phyloP scores from a whole-genome alignment of 805 yeast genomes.

The Cyberlindnera samutprakarnensis region DNA sequence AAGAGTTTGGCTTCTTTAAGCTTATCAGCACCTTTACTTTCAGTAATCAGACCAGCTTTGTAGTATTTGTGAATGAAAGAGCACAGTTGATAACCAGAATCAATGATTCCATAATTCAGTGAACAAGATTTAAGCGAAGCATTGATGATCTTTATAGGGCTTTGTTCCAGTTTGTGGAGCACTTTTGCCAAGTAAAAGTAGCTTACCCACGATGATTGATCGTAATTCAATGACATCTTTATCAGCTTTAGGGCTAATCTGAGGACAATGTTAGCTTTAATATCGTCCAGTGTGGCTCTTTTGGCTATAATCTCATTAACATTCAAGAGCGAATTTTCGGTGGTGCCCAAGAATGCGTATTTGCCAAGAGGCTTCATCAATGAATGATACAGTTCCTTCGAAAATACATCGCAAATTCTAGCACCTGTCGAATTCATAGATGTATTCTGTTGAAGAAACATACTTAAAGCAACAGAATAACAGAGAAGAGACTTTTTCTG shows the following conservation, averaged over 20 bases:
- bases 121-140: constrained; percentile 38
- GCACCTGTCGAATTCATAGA: constrained; percentile 30
- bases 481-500: constrained; percentile 70
- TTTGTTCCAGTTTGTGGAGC: constrained; percentile 38
- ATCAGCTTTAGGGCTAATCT: constrained; percentile 37
- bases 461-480: constrained; percentile 63
- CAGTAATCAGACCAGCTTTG: constrained; percentile 26
- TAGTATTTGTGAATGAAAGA: constrained; percentile 52
- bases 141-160: constrained; percentile 29
- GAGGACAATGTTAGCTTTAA: constrained; percentile 11
- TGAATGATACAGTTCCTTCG: constrained; percentile 42
- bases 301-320: constrained; percentile 3
- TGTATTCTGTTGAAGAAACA: constrained; percentile 20
- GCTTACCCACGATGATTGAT: constrained; percentile 51
- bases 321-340: constrained; percentile 19
- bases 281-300: constrained; percentile 1
- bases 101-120: constrained; percentile 40
- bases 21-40: constrained; percentile 30
- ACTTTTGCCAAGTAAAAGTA: constrained; percentile 53
- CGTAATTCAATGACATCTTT: constrained; percentile 37
- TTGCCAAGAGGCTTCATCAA: constrained; percentile 53
- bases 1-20: constrained; percentile 28
- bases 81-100: constrained; percentile 68
- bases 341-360: constrained; percentile 36
- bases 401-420: constrained; percentile 44